Evolutionary conservation across 352 stramenopile genomes (phyloP).

Genomic region (Phytopythium sindhum): DNA sequence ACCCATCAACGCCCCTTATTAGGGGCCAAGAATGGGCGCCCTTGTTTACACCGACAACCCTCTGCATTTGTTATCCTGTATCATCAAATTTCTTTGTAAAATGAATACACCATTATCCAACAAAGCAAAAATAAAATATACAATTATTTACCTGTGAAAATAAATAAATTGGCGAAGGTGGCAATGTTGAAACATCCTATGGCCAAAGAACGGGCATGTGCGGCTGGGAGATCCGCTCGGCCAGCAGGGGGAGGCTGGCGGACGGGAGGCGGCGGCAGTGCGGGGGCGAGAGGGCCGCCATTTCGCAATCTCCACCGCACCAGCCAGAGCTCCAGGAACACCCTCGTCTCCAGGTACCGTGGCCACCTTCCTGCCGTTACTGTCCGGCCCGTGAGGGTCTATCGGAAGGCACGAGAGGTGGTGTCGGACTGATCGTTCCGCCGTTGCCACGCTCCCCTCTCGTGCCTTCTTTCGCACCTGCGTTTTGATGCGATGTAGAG

Average conservation of each 20-base stretch:
- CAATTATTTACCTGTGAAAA: neutral
- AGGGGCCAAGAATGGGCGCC: neutral
- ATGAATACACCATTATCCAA: neutral
- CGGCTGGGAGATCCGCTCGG: neutral
- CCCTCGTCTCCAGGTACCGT: slow-evolving; percentile 15
- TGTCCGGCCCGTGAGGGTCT: neutral
- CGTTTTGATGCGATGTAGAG: neutral
- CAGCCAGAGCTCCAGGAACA: slow-evolving; percentile 14
- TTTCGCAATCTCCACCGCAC: slow-evolving; percentile 30
- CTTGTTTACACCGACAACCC: slow-evolving; percentile 3
- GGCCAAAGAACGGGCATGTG: slow-evolving; percentile 2
- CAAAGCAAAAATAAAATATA: neutral
- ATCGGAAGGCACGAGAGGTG: neutral
- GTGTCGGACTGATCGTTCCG: too few relatives aligned
- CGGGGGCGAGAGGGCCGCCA: slow-evolving; percentile 9
- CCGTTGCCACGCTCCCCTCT: neutral
- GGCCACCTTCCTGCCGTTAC: neutral
- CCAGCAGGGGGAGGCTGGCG: neutral
- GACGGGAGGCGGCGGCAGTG: neutral
- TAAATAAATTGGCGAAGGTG: neutral
- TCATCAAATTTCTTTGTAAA: neutral
- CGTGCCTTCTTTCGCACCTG: neutral
- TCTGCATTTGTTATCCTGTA: neutral
- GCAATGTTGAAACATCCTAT: slow-evolving; percentile 3
- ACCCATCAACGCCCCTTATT: slow-evolving; percentile 8